Conservation (phyloP, 2,329 filamentous ascomycete species). For the Aspergillus novofumigatus region DNA sequence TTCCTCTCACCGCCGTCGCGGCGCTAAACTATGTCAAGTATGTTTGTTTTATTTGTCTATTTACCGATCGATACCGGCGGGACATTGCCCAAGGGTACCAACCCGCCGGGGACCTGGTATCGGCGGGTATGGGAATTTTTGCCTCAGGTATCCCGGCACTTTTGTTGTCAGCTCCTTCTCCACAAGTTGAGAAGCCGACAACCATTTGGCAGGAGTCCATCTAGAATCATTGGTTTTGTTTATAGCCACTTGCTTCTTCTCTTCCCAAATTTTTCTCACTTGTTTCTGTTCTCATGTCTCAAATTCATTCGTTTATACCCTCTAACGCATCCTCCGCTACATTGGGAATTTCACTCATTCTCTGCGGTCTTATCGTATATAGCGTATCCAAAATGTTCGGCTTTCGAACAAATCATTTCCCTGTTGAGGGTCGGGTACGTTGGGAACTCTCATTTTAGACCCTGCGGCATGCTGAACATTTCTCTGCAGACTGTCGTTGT, state of each 20-base stretch:
- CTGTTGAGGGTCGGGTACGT: constrained; percentile 75
- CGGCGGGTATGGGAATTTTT: background rate
- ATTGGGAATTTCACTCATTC: constrained; percentile 29
- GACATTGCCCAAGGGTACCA: background rate
- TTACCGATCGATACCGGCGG: background rate
- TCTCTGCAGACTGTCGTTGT: constrained; percentile 70
- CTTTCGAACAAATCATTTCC: constrained; percentile 65
- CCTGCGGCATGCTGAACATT: background rate
- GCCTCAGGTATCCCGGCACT: background rate
- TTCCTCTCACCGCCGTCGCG: constrained; percentile 27
- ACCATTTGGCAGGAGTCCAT: background rate
- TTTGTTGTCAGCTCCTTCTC: background rate
- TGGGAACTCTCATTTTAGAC: background rate
- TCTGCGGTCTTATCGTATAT: constrained; percentile 31
- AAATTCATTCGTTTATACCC: background rate
- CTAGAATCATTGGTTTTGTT: constrained; percentile 4
- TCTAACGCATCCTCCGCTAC: constrained; percentile 22
- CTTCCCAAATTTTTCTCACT: constrained; percentile 9
- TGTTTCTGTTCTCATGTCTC: constrained; percentile 20
- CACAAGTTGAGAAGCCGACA: background rate
- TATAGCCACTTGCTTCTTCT: constrained; percentile 7
- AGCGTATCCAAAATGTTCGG: constrained; percentile 36
- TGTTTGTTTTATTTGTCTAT: constrained; percentile 19
- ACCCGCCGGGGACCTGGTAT: background rate
- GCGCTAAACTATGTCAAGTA: constrained; percentile 12